A percentile compares a stretch with the other conserved stretches of the same genome.
Evolutionary conservation across 257 asterid genomes (phyloP).

Genomic region (Leonotis leonurus): DNA sequence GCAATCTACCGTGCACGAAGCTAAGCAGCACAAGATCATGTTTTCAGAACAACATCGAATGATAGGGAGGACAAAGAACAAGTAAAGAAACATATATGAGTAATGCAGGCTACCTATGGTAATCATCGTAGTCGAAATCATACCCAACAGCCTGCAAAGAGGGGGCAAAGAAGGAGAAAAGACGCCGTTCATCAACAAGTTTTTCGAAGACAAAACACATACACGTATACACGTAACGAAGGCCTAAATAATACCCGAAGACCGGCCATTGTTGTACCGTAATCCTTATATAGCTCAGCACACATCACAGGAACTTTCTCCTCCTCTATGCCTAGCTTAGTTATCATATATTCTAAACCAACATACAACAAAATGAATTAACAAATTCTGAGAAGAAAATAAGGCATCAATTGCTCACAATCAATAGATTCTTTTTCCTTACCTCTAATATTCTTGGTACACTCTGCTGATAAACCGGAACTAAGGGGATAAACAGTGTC

Average conservation of each 20-base stretch:
- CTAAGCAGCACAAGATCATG: slow-evolving; percentile 19
- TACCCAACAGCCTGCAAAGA: slow-evolving; percentile 62
- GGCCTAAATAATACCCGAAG: slow-evolving; percentile 42
- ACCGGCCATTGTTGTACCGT: slow-evolving; percentile 97
- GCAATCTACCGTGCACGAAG: slow-evolving; percentile 83
- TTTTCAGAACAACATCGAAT: not conserved
- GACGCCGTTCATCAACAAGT: not conserved
- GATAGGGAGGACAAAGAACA: not conserved
- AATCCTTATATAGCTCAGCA: slow-evolving; percentile 64
- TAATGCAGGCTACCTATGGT: slow-evolving; percentile 47
- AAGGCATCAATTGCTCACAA: not conserved
- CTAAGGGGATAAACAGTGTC: slow-evolving; percentile 80
- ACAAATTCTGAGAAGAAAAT: not conserved
- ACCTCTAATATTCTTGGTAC: slow-evolving; percentile 79
- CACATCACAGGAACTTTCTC: slow-evolving; percentile 57
- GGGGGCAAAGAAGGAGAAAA: not conserved
- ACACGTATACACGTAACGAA: not conserved
- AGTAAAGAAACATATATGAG: not conserved
- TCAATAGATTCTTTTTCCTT: not conserved
- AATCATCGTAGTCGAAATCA: slow-evolving; percentile 79
- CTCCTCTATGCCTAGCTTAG: slow-evolving; percentile 59
- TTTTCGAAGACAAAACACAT: not conserved
- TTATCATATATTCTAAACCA: slow-evolving; percentile 62
- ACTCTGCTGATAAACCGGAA: slow-evolving; percentile 67
- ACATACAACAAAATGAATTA: slow-evolving; percentile 5